Conservation (phyloP, 1,284 basidiomycete species). For the Trametes versicolor region DNA sequence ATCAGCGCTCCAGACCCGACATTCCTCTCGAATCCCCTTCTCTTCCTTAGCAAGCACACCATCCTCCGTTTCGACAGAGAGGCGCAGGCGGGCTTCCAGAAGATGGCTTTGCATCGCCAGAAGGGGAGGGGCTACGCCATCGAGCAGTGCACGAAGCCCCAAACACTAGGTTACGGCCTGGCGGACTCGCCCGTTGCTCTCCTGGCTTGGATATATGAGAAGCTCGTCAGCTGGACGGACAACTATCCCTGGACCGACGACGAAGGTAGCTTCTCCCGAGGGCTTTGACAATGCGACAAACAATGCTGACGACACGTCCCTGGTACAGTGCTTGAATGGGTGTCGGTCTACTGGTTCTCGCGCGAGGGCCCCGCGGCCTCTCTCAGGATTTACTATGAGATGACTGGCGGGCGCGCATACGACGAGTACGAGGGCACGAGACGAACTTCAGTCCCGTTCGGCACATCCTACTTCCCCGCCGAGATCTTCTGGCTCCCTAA, state of each 20-base stretch:
- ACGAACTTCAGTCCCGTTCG: constrained; percentile 40
- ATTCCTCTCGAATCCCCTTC: constrained; percentile 38
- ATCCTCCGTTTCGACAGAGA: constrained; percentile 36
- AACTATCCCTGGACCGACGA: constrained; percentile 60
- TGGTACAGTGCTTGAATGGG: constrained; percentile 47
- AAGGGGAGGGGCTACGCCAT: constrained; percentile 52
- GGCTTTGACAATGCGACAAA: background rate
- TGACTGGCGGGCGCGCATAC: constrained; percentile 9
- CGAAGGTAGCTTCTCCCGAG: constrained; percentile 48
- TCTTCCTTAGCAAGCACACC: constrained; percentile 39
- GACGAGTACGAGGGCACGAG: constrained; percentile 3
- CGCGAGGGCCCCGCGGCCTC: constrained; percentile 49
- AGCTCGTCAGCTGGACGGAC: constrained; percentile 62
- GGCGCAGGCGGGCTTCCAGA: constrained; percentile 39
- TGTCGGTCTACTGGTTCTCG: constrained; percentile 53
- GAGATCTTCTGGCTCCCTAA: constrained; percentile 40
- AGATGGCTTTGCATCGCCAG: constrained; percentile 30
- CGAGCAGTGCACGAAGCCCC: constrained; percentile 60
- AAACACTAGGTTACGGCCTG: constrained; percentile 65
- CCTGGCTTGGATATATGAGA: constrained; percentile 70
- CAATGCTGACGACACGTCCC: background rate
- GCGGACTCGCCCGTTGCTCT: constrained; percentile 66
- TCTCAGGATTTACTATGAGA: constrained; percentile 50
- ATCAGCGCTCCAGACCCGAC: constrained; percentile 26
- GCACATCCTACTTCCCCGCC: constrained; percentile 46